Evolutionary conservation across 495 filamentous ascomycete species (phyloP), one percentile per base, ranked within the genome.

Genomic region (Talaromyces thailandensis): DNA sequence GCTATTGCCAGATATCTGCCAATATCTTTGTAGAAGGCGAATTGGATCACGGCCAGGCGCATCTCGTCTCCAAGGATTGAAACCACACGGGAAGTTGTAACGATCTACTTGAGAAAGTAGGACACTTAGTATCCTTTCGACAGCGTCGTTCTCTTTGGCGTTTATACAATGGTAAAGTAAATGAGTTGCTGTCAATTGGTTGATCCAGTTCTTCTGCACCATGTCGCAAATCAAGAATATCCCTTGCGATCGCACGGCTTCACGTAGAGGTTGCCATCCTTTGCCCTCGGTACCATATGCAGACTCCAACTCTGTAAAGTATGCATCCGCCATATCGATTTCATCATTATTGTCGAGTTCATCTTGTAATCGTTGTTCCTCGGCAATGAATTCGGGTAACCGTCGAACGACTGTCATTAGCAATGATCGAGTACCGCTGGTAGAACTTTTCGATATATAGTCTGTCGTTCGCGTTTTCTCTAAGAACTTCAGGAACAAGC

Each of bases 271-370:
- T 57, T 73, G 82, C 88, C 89, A 92, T 31, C 88, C 88, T 40
- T 64, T 67, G 3, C 75, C 74, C 48, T 71, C 71, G 8, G 73
- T 70, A 8, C 81, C 75, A 56, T 86, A 86, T 25, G 84, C 71
- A 0, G 75, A 67, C 65, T 92, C 88, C 31, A 93, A 68, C 58
- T 91, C 85, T 32, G 80, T 82, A 66, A 90, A 91, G 50, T 90
- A 81, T 40, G 69, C 75, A 69, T 75, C 69, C 32, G 72, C 78
- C 76, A 80, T 77, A 67, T 79, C 69, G 29, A 80, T 70, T 25
- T 81, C 77, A 23, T 65, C 63, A 58, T 75, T 68, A 51, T 86
- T 77, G 24, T 83, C 76, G 21, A 84, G 70, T n/a, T 71, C 63
- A 40, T 67, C 66, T 65, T 81, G 80, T 70, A 76, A 74, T 21